A percentile compares a stretch with the other conserved stretches of the same genome.
These are phyloP conservation scores for Termitomyces sp. DNA, from an alignment of 768 basidiomycete species.

Conservation along the genomic window DNA sequence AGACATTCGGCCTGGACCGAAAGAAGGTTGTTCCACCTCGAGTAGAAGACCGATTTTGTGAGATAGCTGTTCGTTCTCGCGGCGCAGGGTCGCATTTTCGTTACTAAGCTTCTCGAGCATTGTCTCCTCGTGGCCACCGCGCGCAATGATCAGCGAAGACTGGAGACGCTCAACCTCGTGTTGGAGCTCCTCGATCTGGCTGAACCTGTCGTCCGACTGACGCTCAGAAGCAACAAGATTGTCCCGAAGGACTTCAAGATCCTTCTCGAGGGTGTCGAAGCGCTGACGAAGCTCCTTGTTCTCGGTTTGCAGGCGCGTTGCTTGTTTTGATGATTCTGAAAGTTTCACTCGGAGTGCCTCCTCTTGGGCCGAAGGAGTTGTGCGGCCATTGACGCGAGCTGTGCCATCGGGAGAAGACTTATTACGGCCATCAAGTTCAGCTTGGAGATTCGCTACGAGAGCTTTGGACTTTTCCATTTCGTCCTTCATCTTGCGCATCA, in stretches of 20 bases:
- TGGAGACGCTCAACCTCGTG: conserved; percentile 76
- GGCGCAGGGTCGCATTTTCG: conserved; percentile 76
- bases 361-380: conserved; percentile 78
- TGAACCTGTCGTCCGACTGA: conserved; percentile 74
- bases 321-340: conserved; percentile 74
- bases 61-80: conserved; percentile 86
- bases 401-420: conserved; percentile 45
- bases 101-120: conserved; percentile 75
- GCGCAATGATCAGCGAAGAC: conserved; percentile 67
- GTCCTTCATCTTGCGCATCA: conserved; percentile 95
- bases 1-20: conserved; percentile 62
- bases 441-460: conserved; percentile 73
- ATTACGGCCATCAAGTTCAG: conserved; percentile 72
- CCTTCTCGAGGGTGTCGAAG: conserved; percentile 70
- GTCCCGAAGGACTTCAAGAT: conserved; percentile 68
- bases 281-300: conserved; percentile 75
- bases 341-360: conserved; percentile 69
- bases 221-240: conserved; percentile 68
- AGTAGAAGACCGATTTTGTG: conserved; percentile 88
- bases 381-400: conserved; percentile 62
- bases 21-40: conserved; percentile 79
- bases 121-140: conserved; percentile 75
- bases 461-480: conserved; percentile 91
- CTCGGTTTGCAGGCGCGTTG: conserved; percentile 65
- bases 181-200: conserved; percentile 76